These are phyloP conservation scores for Bertia moriformis DNA, from an alignment of 2,329 filamentous ascomycete genomes.

Conservation along the genomic window DNA sequence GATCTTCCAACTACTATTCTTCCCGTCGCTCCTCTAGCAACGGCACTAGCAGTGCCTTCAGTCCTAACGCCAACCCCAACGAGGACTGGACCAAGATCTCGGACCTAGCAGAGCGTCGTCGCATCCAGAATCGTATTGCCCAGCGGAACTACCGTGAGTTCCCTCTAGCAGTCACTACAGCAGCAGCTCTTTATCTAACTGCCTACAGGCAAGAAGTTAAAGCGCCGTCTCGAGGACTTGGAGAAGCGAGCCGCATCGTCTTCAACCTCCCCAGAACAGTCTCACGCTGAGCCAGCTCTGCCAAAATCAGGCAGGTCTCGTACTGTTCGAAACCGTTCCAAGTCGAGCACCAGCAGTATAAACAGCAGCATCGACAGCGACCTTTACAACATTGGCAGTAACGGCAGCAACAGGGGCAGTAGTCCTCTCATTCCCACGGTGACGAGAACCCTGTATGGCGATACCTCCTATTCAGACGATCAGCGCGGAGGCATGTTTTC, in stretches of 20 bases:
- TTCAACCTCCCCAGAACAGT: conserved; percentile 44
- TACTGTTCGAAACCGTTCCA: neutral
- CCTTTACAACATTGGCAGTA: no score
- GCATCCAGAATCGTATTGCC: conserved; percentile 63
- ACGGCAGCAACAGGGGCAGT: no score
- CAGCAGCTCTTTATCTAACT: conserved; percentile 1
- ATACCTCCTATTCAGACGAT: no score
- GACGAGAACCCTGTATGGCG: no score
- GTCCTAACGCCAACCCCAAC: conserved; percentile 1
- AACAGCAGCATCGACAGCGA: neutral
- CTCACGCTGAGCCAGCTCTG: conserved; percentile 32
- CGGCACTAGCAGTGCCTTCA: conserved; percentile 1
- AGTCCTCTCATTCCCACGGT: no score
- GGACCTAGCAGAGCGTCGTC: conserved; percentile 56
- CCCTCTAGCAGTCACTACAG: no score
- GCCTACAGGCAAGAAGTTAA: conserved; percentile 45
- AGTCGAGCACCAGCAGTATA: neutral
- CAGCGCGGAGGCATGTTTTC: conserved; percentile 29
- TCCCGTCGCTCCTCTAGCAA: neutral
- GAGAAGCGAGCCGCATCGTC: conserved; percentile 45
- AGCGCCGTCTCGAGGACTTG: conserved; percentile 51
- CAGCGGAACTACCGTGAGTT: conserved; percentile 62
- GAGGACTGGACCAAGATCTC: conserved; percentile 58
- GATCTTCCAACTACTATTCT: neutral
- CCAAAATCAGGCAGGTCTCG: conserved; percentile 7